Percentiles rank a stretch among this genome's conserved stretches.
Evolutionary conservation across 208 protist species (phyloP).

Genomic region (Leishmania martiniquensis): DNA sequence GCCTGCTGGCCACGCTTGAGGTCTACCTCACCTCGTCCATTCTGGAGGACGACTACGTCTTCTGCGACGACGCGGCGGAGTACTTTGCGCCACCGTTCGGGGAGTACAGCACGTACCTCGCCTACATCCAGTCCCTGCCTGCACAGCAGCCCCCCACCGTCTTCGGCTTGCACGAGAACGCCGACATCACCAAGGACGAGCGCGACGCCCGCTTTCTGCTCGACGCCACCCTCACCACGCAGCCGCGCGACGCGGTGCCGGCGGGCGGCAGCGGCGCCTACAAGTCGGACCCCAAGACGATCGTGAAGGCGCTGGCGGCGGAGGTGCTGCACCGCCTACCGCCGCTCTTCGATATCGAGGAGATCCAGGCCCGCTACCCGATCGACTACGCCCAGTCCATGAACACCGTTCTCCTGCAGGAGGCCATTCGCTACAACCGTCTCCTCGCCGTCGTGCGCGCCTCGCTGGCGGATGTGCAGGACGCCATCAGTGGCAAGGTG

Average conservation of each 20-base stretch:
- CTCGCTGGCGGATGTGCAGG: slow-evolving; percentile 95
- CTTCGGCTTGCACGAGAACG: slow-evolving; percentile 95
- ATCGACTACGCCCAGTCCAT: slow-evolving; percentile 95
- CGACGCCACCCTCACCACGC: slow-evolving; percentile 86
- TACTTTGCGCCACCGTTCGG: slow-evolving; percentile 89
- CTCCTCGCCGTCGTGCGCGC: slow-evolving; percentile 91
- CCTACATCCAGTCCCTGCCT: slow-evolving; percentile 86
- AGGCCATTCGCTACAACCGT: slow-evolving; percentile 93
- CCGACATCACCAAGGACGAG: slow-evolving; percentile 95
- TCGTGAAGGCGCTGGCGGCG: slow-evolving; percentile 82
- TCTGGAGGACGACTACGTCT: slow-evolving; percentile 91
- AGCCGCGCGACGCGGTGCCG: slow-evolving; percentile 73
- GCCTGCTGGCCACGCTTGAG: slow-evolving; percentile 89
- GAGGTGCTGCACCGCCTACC: slow-evolving; percentile 92
- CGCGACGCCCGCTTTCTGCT: slow-evolving; percentile 88
- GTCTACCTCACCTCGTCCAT: slow-evolving; percentile 90
- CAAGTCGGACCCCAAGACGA: slow-evolving; percentile 84
- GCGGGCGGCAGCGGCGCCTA: slow-evolving; percentile 1
- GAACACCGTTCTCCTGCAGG: slow-evolving; percentile 96
- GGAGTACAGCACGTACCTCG: slow-evolving; percentile 82
- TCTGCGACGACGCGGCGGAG: slow-evolving; percentile 80
- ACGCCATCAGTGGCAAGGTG: slow-evolving; percentile 95
- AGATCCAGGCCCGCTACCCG: slow-evolving; percentile 81
- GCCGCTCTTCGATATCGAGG: slow-evolving; percentile 91
- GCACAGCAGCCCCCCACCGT: slow-evolving; percentile 86